Evolutionary conservation across 1,284 basidiomycete genomes (phyloP), one percentile per base, ranked within the genome.

Genomic region (Ustilago cynodontis): DNA sequence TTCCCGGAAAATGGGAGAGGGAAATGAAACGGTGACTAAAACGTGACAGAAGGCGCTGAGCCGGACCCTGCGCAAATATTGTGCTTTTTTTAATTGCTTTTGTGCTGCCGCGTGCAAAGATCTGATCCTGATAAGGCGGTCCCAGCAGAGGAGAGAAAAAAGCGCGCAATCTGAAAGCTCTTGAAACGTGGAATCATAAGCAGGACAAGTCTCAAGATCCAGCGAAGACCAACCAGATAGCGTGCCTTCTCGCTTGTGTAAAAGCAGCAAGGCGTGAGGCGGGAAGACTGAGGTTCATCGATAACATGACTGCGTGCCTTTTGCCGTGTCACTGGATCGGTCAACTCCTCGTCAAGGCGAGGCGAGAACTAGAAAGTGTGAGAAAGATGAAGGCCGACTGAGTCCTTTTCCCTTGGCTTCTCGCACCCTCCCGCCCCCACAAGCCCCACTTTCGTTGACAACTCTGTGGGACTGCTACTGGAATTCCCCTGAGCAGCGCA

Each of bases 201-300:
- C 41, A 43, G 8, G 31, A 10, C 31, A 56, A 43, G 35, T 71
- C 63, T 61, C 51, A 68, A 35, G 63, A 54, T 65, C 54, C 22
- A 62, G 59, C 69, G 69, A 65, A 50, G 53, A 37, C 52, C 51
- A 52, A 55, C 33, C 14, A 39, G 24, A 20, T 6, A 52, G 52
- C 26, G 37, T 41, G 37, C 37, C 39, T 4, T 43, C n/a, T 43
- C 41, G 41, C 11, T 20, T 43, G 47, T 49, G 24, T 14, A 35
- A 8, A 5, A 49, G 20, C 7, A 26, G 20, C 10, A 49, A 20
- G 20, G n/a, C n/a, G n/a, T n/a, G n/a, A 43, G 41, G 41, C 41
- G 5, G 41, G 20, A 16, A 43, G 41, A 43, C 20, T 20, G 7
- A 8, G 41, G n/a, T 43, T 43, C 20, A 43, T 43, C 41, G 41